Base-by-base conservation (phyloP, 768 basidiomycete genomes). In the Termitomyces titanicus region DNA sequence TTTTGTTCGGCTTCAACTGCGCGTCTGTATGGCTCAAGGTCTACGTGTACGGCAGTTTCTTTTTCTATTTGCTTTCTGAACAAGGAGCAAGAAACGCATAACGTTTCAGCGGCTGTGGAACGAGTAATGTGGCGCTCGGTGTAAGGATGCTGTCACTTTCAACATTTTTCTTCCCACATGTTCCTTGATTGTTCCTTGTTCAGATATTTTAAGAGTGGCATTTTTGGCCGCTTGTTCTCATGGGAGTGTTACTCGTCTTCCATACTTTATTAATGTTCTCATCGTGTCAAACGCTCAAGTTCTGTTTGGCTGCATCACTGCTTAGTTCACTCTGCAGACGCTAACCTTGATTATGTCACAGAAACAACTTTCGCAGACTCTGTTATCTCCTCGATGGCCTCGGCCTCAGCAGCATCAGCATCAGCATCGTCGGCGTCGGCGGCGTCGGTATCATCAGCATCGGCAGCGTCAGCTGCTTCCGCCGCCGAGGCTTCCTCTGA, bases 351-450 rank as follows among this genome's bases (percentile, higher is more conserved):
- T 51, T n/a, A 29, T 39, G 45, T 50, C 51, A 43, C 59, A 90
- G 88, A 91, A 77, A 90, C 89, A n/a, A 86, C 88, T 3, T 81
- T 80, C 56, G 81, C 86, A 27, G 85, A 89, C 65, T 83, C 82
- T 4, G 82, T 91, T 12, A 66, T 78, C 22, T 70, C 86, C 4
- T 81, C 88, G 15, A 76, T 84, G 56, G 74, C 64, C 13, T 67
- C 71, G 8, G 70, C 78, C 0, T 67, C 67, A 20, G 64, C 67
- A 15, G 70, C 78, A 0, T 68, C 67, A 13, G 65, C 68, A 15
- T 74, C 79, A 3, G 68, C 70, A 20, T 68, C 74, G 2, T 72
- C 78, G 5, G 65, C 71, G 20, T 66, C 79, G 9, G 74, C 78
- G 11, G 69, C 80, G 2, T 80, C 83, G 15, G 70, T 81, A 50